Evolutionary conservation across 208 protist species (phyloP), one percentile per base, ranked within the genome.

Genomic region (Wallacemonas sp.): DNA sequence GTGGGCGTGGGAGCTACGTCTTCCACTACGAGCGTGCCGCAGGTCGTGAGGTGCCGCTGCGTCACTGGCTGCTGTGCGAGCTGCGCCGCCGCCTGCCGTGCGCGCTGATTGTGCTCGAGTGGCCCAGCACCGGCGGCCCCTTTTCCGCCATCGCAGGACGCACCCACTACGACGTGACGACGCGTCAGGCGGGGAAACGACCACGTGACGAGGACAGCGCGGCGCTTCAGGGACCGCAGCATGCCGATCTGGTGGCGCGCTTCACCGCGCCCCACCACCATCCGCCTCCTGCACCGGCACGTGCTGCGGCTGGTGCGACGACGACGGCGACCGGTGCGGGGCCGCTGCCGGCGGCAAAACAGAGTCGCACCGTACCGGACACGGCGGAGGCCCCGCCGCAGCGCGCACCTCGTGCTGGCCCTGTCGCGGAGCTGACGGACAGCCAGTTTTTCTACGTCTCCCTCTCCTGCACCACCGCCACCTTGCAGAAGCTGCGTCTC

Each of bases 31-130:
- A 91, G 67, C 77, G 82, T 20, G 79, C 82, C 7, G 73, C 75
- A 0, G 84, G 82, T 14, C 61, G 65, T 39, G 28, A 64, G 23
- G 61, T 82, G 10, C 84, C 84, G 16, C 64, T 93, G 12, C 72
- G 50, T 2, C 61, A 82, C 59, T 86, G 82, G 72, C 49, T 89
- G 14, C 74, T 91, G 29, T 78, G 73, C 41, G 67, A 67, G 25
- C 72, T 93, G 39, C 87, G 89, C 63, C 82, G 77, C 25, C 84
- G 82, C 23, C 45, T 81, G 16, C 64, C 61, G 25, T 87, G 84
- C 64, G 84, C 87, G 7, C 72, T 93, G 70, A 63, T 93, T 45
- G 25, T 91, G 4, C 14, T 85, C 1, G 87, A 93, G 70, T 61
- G 70, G 39, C 69, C 61, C 50, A n/a, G 28, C 36, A 0, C 23